A percentile compares a stretch with the other conserved stretches of the same genome.
Evolutionary conservation across 768 basidiomycete genomes (phyloP).

Genomic region (Leccinum sublutescens): DNA sequence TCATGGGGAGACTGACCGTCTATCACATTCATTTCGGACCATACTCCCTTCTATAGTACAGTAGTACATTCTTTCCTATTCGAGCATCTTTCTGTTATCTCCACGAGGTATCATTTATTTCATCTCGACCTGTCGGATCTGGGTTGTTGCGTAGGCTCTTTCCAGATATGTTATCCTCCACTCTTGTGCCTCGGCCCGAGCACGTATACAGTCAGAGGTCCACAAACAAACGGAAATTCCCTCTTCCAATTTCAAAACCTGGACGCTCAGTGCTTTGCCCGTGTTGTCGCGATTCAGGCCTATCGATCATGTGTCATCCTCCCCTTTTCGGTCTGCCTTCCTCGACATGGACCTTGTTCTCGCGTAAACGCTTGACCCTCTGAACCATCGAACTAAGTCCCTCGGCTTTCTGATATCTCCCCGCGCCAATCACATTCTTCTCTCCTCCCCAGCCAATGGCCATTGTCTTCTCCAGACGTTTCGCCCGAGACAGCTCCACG

Average conservation of each 20-base stretch:
- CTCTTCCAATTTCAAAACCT: constrained; percentile 25
- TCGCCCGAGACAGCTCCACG: constrained; percentile 11
- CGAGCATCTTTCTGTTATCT: constrained; percentile 31
- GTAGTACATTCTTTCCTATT: constrained; percentile 21
- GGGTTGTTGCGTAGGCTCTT: constrained; percentile 22
- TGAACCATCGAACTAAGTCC: constrained; percentile 5
- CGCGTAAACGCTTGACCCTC: constrained; percentile 7
- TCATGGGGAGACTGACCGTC: constrained; percentile 34
- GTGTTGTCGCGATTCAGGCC: constrained; percentile 9
- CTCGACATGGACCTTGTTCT: constrained; percentile 25
- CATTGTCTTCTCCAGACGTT: constrained; percentile 4
- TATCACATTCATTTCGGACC: constrained; percentile 34
- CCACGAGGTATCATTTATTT: constrained; percentile 31
- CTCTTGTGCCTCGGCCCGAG: constrained; percentile 20
- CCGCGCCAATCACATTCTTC: constrained; percentile 1
- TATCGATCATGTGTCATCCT: constrained; percentile 8
- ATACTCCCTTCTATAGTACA: constrained; percentile 13
- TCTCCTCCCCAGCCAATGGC: constrained; percentile 4
- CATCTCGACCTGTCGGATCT: constrained; percentile 30
- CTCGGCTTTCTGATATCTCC: constrained; percentile 1
- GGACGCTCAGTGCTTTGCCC: background rate
- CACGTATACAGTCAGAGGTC: background rate
- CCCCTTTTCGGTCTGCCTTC: constrained; percentile 13
- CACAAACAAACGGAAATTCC: constrained; percentile 22
- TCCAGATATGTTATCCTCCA: constrained; percentile 29